Evolutionary conservation across 73 alveolate genomes (phyloP).

Genomic region (Paramecium sonneborni): DNA sequence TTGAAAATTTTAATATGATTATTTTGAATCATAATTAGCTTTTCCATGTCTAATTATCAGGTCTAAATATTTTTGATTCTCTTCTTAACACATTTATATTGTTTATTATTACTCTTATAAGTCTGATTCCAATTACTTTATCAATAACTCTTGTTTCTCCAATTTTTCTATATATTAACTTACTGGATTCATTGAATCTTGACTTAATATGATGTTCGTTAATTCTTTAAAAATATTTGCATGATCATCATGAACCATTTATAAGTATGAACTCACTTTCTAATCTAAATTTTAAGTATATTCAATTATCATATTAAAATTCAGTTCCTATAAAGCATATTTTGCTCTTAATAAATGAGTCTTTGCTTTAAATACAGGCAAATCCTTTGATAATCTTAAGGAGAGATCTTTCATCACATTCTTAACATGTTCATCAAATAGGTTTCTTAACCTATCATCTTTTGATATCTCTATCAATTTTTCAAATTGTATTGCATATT

Average conservation of each 20-base stretch:
- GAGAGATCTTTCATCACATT: slow-evolving; percentile 74
- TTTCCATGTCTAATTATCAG: slow-evolving; percentile 62
- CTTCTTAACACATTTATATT: slow-evolving; percentile 55
- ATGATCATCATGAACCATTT: slow-evolving; percentile 64
- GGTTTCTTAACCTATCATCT: slow-evolving; percentile 77
- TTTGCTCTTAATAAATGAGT: slow-evolving; percentile 57
- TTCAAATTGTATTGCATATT: slow-evolving; percentile 80
- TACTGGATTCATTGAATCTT: neutral
- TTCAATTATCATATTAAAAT: slow-evolving; percentile 61
- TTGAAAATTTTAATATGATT: neutral
- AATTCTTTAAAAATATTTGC: slow-evolving; percentile 66
- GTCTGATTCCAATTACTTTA: slow-evolving; percentile 54
- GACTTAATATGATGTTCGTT: neutral
- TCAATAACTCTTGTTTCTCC: slow-evolving; percentile 38
- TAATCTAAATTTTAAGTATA: slow-evolving; percentile 24
- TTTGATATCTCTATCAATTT: slow-evolving; percentile 69
- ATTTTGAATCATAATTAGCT: slow-evolving; percentile 41
- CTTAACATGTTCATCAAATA: slow-evolving; percentile 78
- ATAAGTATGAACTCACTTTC: neutral
- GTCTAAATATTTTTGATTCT: slow-evolving; percentile 70
- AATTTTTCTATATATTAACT: slow-evolving; percentile 7
- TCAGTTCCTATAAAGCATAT: slow-evolving; percentile 51
- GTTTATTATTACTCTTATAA: slow-evolving; percentile 30
- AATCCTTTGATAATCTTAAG: slow-evolving; percentile 44
- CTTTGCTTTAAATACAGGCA: neutral